Conservation (phyloP, 2,329 filamentous ascomycete species). For the Fusarium sp. region DNA sequence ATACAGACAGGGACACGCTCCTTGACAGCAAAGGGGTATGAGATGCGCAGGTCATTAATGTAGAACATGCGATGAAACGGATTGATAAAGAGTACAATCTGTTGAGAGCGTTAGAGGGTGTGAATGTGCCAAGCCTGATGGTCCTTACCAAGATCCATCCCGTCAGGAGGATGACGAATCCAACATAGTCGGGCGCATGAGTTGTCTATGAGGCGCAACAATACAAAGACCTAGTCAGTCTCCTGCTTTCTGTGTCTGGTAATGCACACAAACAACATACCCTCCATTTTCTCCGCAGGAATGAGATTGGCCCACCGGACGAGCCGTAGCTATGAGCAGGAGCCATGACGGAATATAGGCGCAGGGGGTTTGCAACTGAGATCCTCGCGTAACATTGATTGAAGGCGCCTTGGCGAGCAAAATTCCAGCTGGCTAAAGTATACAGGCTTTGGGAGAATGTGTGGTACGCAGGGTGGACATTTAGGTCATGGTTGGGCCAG, state of each 20-base stretch:
- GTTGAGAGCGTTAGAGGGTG: slow-evolving; percentile 9
- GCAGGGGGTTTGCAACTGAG: not conserved
- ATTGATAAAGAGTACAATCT: slow-evolving; percentile 59
- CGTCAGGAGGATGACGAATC: slow-evolving; percentile 72
- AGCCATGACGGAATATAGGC: slow-evolving; percentile 38
- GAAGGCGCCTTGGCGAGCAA: not conserved
- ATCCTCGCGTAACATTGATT: slow-evolving; percentile 24
- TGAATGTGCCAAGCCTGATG: not conserved
- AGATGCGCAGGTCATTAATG: slow-evolving; percentile 81
- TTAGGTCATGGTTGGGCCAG: not conserved
- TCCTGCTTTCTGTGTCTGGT: not conserved
- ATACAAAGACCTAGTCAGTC: not conserved
- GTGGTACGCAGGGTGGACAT: not conserved
- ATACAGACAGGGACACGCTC: slow-evolving; percentile 83
- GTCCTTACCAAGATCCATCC: slow-evolving; percentile 67
- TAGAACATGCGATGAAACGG: slow-evolving; percentile 97
- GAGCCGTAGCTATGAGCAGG: slow-evolving; percentile 33
- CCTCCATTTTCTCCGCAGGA: slow-evolving; percentile 57
- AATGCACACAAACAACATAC: slow-evolving; percentile 43
- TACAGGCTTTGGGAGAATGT: not conserved
- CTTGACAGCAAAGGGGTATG: slow-evolving; percentile 82
- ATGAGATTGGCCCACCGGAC: slow-evolving; percentile 38
- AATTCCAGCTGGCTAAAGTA: not conserved
- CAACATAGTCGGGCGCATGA: slow-evolving; percentile 88
- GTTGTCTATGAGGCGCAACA: slow-evolving; percentile 63